Percentiles rank a stretch among this genome's conserved stretches.
Conservation (phyloP, 164 flowering plant genomes). For the Echeveria elegans region DNA sequence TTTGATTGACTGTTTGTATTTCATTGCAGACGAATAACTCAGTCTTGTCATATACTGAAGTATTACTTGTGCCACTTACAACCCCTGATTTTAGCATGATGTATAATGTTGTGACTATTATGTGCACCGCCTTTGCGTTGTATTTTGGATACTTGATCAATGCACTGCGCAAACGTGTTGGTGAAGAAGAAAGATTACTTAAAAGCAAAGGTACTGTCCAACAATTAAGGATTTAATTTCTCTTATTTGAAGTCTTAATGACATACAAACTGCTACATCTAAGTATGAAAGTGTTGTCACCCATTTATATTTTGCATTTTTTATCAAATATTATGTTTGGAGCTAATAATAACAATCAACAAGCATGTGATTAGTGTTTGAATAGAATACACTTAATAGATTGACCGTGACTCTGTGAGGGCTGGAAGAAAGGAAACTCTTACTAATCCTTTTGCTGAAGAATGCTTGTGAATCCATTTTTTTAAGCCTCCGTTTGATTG, state of each 20-base stretch:
- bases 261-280: too few species aligned
- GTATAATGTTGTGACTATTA: slow-evolving; percentile 89
- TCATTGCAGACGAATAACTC: slow-evolving; percentile 47
- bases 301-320: not conserved
- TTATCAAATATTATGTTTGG: not conserved
- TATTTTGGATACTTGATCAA: slow-evolving; percentile 96
- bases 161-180: slow-evolving; percentile 71
- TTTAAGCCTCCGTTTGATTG: too few species aligned
- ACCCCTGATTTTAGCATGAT: slow-evolving; percentile 99
- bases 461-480: too few species aligned
- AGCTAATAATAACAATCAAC: not conserved
- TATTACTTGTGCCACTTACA: slow-evolving; percentile 86
- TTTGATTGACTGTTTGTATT: slow-evolving; percentile 10
- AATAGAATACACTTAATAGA: too few species aligned
- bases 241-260: too few species aligned
- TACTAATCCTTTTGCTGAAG: too few species aligned
- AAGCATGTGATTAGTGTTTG: not conserved
- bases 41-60: slow-evolving; percentile 79
- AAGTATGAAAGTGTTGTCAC: not conserved
- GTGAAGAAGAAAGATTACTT: slow-evolving; percentile 76
- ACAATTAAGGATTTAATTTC: too few species aligned
- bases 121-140: slow-evolving; percentile 90
- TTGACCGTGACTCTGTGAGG: too few species aligned
- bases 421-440: too few species aligned
- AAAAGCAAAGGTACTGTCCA: slow-evolving; percentile 51